phyloP scores from a whole-genome alignment of 495 filamentous ascomycete species.

The Baudoinia panamericana region DNA sequence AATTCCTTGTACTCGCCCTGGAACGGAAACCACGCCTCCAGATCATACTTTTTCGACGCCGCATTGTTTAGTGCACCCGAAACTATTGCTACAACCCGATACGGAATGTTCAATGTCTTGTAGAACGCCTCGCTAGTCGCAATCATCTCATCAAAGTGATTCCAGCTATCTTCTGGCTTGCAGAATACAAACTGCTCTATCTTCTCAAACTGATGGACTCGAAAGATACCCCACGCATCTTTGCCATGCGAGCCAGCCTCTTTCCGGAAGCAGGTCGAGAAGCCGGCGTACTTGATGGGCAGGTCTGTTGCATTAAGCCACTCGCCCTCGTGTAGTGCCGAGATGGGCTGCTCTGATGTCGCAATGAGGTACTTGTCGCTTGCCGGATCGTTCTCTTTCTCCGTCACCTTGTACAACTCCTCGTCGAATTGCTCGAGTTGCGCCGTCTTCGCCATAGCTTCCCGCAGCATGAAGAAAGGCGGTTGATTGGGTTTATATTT shows the following conservation, averaged over 20 bases:
- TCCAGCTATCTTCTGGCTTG: constrained; percentile 89
- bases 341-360: constrained; percentile 90
- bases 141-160: constrained; percentile 89
- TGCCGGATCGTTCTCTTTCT: constrained; percentile 60
- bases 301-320: constrained; percentile 79
- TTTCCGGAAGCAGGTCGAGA: constrained; percentile 87
- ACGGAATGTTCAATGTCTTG: constrained; percentile 73
- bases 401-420: constrained; percentile 89
- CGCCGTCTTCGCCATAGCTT: constrained; percentile 97
- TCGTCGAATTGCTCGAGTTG: constrained; percentile 97
- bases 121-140: constrained; percentile 84
- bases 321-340: constrained; percentile 81
- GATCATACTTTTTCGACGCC: constrained; percentile 86
- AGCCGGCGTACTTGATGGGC: constrained; percentile 86
- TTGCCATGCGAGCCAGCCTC: constrained; percentile 86
- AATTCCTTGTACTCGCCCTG: constrained; percentile 92
- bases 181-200: constrained; percentile 91
- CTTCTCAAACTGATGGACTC: constrained; percentile 98
- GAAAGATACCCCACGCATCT: constrained; percentile 97
- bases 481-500: constrained; percentile 82
- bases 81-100: constrained; percentile 83
- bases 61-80: constrained; percentile 91
- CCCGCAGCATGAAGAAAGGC: constrained; percentile 89
- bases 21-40: constrained; percentile 96
- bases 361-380: constrained; percentile 96